A percentile compares a stretch with the other conserved stretches of the same genome.
These are phyloP conservation scores for Antitrichia curtipendula DNA, from an alignment of 225 moss, liverwort and hornwort species.

Conservation along the genomic window DNA sequence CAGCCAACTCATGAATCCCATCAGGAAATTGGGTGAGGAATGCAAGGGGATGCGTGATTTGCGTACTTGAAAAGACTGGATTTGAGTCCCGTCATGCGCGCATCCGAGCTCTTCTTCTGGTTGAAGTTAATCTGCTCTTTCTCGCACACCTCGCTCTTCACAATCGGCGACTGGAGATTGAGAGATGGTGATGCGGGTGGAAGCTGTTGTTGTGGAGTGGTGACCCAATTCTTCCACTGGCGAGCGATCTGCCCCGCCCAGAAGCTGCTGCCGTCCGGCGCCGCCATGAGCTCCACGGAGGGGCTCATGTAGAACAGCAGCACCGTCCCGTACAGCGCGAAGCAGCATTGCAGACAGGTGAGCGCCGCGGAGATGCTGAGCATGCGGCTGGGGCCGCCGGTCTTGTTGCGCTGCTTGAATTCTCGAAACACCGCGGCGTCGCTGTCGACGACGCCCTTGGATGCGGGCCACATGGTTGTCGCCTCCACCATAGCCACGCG, in stretches of 20 bases:
- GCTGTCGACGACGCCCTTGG: neutral
- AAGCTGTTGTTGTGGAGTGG: neutral
- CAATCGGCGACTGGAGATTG: neutral
- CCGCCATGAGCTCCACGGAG: slow-evolving; percentile 53
- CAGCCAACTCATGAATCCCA: neutral
- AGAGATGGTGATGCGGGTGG: neutral
- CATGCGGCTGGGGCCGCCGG: neutral
- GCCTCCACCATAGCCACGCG: neutral
- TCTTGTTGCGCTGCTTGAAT: slow-evolving; percentile 16
- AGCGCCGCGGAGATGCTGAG: slow-evolving; percentile 77
- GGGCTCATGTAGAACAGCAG: slow-evolving; percentile 88
- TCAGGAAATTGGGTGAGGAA: neutral
- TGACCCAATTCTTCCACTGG: slow-evolving; percentile 59
- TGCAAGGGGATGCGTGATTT: neutral
- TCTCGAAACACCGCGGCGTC: slow-evolving; percentile 6
- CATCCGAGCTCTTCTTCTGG: slow-evolving; percentile 74
- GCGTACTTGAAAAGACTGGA: slow-evolving; percentile 35
- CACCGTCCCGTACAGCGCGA: slow-evolving; percentile 89
- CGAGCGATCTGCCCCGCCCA: slow-evolving; percentile 56
- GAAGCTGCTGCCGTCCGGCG: slow-evolving; percentile 34
- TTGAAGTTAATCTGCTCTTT: slow-evolving; percentile 58
- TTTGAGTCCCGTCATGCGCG: slow-evolving; percentile 46
- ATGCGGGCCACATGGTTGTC: slow-evolving; percentile 16
- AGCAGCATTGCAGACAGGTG: slow-evolving; percentile 81
- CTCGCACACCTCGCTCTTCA: slow-evolving; percentile 47